These are phyloP conservation scores for Hypoxylon intermedium DNA, from an alignment of 495 filamentous ascomycete species.

Conservation along the genomic window DNA sequence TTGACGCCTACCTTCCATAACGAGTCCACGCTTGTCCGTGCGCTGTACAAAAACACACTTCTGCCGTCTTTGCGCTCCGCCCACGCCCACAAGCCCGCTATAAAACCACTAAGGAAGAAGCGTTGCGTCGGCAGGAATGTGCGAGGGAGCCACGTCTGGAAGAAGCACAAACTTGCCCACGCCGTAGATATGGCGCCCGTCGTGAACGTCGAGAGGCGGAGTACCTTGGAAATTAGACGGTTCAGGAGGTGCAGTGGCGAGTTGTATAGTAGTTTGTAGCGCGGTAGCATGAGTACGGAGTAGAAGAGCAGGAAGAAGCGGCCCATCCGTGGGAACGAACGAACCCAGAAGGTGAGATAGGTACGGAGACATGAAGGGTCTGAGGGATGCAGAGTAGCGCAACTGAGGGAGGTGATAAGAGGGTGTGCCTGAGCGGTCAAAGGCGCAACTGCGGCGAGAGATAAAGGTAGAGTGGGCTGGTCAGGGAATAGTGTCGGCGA, in stretches of 20 bases:
- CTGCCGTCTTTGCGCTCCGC: constrained; percentile 68
- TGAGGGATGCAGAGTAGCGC: constrained; percentile 87
- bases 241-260: constrained; percentile 71
- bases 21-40: constrained; percentile 75
- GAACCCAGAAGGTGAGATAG: constrained; percentile 81
- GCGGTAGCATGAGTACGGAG: constrained; percentile 68
- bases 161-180: constrained; percentile 89
- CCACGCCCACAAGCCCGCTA: constrained; percentile 84
- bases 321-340: constrained; percentile 77
- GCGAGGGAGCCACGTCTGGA: constrained; percentile 78
- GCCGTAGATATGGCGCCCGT: constrained; percentile 78
- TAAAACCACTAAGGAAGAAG: constrained; percentile 85
- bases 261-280: constrained; percentile 68
- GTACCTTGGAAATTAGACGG: constrained; percentile 63
- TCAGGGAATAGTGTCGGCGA: constrained; percentile 88
- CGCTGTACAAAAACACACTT: constrained; percentile 72
- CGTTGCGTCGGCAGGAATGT: constrained; percentile 77
- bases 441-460: constrained; percentile 73
- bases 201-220: constrained; percentile 75
- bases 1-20: constrained; percentile 92
- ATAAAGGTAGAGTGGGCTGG: constrained; percentile 67
- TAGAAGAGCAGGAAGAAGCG: constrained; percentile 77
- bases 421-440: constrained; percentile 86
- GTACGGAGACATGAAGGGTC: constrained; percentile 87
- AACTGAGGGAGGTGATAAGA: constrained; percentile 79